Conservation (phyloP, 768 basidiomycete species). For the Rhodotorula paludigena region DNA sequence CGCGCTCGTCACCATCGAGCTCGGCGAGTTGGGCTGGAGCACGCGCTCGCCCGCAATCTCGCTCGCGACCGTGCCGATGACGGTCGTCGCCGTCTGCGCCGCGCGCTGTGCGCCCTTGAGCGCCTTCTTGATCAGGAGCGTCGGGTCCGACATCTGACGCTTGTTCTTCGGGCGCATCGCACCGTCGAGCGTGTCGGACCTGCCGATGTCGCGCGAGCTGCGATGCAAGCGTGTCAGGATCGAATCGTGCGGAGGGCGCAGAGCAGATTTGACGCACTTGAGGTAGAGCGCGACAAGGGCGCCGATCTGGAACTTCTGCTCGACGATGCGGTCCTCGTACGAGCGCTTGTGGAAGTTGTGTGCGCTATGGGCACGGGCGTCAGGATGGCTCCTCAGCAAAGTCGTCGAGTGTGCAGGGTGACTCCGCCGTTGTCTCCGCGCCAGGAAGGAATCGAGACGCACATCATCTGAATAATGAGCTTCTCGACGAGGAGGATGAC, state of each 20-base stretch:
- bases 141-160: conserved; percentile 53
- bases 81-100: conserved; percentile 77
- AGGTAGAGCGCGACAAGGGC: conserved; percentile 70
- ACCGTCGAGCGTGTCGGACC: conserved; percentile 59
- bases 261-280: conserved; percentile 31
- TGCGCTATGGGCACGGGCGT: conserved; percentile 27
- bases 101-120: conserved; percentile 63
- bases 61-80: conserved; percentile 59
- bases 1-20: conserved; percentile 61
- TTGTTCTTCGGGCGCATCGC: conserved; percentile 48
- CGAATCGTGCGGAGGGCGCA: background rate
- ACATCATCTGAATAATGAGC: conserved; percentile 76
- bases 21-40: conserved; percentile 67
- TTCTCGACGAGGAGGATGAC: conserved; percentile 74
- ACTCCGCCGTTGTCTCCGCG: too few species aligned
- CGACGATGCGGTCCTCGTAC: conserved; percentile 67
- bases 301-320: conserved; percentile 73
- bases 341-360: conserved; percentile 50
- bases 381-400: background rate
- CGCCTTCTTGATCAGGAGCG: conserved; percentile 63
- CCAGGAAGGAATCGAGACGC: background rate
- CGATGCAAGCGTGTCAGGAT: background rate
- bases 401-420: too few species aligned
- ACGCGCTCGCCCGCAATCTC: conserved; percentile 61
- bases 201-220: conserved; percentile 68